Evolutionary conservation across 345 rosid species (phyloP).

Genomic region (Hibiscus tridactylites): DNA sequence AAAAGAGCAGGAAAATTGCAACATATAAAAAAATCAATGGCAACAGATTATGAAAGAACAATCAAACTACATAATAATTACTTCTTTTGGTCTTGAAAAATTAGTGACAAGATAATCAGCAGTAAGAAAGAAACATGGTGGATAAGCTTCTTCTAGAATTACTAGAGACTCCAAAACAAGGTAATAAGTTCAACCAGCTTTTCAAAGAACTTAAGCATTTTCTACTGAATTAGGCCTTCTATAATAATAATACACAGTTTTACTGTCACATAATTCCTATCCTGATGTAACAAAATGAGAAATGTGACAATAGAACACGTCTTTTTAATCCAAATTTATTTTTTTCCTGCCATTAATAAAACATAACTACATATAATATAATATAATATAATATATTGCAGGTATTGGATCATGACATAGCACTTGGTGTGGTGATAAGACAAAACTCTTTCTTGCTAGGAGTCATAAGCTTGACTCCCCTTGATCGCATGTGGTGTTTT

Average conservation of each 20-base stretch:
- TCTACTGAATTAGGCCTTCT: neutral
- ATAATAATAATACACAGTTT: conserved; percentile 51
- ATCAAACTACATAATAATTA: neutral
- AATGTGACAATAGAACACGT: conserved; percentile 8
- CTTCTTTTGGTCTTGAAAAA: neutral
- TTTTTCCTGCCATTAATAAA: no score
- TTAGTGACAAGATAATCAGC: neutral
- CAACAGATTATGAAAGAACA: neutral
- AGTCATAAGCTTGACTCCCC: no score
- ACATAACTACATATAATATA: no score
- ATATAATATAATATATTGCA: no score
- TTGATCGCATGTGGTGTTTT: no score
- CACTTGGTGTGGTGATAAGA: no score
- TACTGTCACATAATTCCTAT: conserved; percentile 70
- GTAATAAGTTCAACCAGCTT: neutral
- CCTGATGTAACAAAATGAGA: conserved; percentile 37
- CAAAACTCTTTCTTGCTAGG: no score
- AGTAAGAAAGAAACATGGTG: neutral
- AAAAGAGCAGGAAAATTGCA: neutral
- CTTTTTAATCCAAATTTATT: no score
- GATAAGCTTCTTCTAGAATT: no score
- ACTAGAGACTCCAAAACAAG: neutral
- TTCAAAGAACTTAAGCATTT: neutral
- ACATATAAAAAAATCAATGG: neutral
- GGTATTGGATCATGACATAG: no score